Conservation (phyloP, 2,329 filamentous ascomycete genomes). For the Trichoderma sp. region DNA sequence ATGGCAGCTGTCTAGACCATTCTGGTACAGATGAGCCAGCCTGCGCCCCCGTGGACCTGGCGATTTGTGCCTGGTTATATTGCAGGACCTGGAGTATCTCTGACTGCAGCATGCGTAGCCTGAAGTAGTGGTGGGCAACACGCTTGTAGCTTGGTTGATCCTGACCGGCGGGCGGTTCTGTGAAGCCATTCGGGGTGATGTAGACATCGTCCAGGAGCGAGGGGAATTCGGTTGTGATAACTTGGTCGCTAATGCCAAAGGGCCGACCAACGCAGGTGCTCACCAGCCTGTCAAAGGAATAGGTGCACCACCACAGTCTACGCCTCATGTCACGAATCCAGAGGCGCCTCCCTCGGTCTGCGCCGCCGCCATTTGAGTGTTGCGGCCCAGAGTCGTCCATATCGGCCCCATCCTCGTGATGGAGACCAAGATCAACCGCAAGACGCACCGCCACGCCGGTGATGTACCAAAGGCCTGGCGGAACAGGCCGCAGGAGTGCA, state of each 20-base stretch:
- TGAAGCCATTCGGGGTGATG: slow-evolving; percentile 78
- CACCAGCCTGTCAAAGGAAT: slow-evolving; percentile 91
- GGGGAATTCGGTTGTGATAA: slow-evolving; percentile 93
- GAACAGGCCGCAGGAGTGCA: slow-evolving; percentile 85
- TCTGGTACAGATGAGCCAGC: slow-evolving; percentile 65
- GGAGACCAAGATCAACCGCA: slow-evolving; percentile 86
- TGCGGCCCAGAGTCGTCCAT: slow-evolving; percentile 58
- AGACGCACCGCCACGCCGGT: slow-evolving; percentile 89
- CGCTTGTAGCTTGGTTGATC: slow-evolving; percentile 81
- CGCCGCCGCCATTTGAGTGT: slow-evolving; percentile 37
- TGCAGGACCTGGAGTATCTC: slow-evolving; percentile 94
- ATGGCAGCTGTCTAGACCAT: slow-evolving; percentile 77
- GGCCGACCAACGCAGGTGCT: slow-evolving; percentile 91
- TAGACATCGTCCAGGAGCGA: slow-evolving; percentile 84
- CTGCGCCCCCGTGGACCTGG: slow-evolving; percentile 65
- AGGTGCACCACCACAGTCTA: slow-evolving; percentile 95
- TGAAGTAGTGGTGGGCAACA: slow-evolving; percentile 90
- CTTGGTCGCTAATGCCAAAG: slow-evolving; percentile 93
- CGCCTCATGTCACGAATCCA: slow-evolving; percentile 85
- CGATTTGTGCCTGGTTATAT: slow-evolving; percentile 83
- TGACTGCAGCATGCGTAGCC: slow-evolving; percentile 83
- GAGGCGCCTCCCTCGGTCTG: slow-evolving; percentile 68
- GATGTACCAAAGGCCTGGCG: slow-evolving; percentile 95
- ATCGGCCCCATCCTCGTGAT: slow-evolving; percentile 83
- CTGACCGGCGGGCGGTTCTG: slow-evolving; percentile 59